These are phyloP conservation scores for Simmondsia chinensis DNA, from an alignment of 148 eudicot species.

Conservation along the genomic window DNA sequence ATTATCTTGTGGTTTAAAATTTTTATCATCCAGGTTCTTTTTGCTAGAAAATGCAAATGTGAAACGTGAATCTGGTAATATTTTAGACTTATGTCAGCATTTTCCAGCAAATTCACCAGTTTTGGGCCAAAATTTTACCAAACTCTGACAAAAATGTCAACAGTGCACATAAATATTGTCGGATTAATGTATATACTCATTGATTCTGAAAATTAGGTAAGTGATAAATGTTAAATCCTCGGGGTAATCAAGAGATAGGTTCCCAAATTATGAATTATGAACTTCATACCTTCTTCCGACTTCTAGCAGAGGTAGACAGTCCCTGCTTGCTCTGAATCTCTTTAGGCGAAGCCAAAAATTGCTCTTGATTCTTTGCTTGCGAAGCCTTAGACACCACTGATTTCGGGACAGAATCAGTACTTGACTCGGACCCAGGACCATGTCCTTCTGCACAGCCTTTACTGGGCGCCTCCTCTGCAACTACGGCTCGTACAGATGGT, in stretches of 20 bases:
- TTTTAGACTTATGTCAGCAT: too few relatives aligned
- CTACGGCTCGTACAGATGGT: too few relatives aligned
- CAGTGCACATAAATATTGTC: background rate
- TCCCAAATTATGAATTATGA: background rate
- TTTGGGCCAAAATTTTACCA: too few relatives aligned
- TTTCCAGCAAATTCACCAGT: background rate
- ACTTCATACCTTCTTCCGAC: conserved; percentile 67
- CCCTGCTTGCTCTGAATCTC: conserved; percentile 52
- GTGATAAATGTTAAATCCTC: too few relatives aligned
- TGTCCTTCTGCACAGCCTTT: conserved; percentile 20
- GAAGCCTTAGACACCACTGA: conserved; percentile 49
- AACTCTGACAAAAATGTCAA: background rate
- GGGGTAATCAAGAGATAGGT: too few relatives aligned
- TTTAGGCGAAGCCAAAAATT: conserved; percentile 28
- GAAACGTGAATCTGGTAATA: too few relatives aligned
- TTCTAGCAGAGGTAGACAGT: conserved; percentile 68
- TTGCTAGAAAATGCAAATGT: too few relatives aligned
- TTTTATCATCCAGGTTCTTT: too few relatives aligned
- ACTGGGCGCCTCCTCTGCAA: too few relatives aligned
- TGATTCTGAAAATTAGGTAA: background rate
- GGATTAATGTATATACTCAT: background rate
- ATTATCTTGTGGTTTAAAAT: too few relatives aligned
- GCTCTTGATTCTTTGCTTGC: conserved; percentile 29
- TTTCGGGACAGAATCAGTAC: conserved; percentile 39
- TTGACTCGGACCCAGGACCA: conserved; percentile 26